Base-by-base conservation (phyloP, 1,284 basidiomycete species). In the Cutaneotrichosporon sp. region DNA sequence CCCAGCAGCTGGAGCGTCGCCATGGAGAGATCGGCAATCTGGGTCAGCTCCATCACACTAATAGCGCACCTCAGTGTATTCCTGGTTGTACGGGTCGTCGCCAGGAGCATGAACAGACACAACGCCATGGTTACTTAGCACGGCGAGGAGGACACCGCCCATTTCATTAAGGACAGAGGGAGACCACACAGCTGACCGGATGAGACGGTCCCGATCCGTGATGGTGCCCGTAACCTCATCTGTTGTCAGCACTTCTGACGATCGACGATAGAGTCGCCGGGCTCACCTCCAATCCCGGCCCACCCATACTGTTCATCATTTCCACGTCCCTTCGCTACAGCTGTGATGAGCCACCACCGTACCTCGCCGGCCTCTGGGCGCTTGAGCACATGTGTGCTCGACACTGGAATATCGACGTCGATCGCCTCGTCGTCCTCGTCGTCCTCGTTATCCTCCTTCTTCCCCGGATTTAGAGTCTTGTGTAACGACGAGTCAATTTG, bases 101-200 rank as follows among this genome's bases (percentile, higher is more conserved):
- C 55, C 51, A 2, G 71, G 68, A 2, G 62, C 60, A 43, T 65
- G 68, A 2, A 72, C 52, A 3, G 65, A 66, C 3, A 71, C 62
- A 20, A 68, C 66, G 19, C 57, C 53, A 11, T 49, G 43, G 19
- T 51, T 61, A 14, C 49, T 59, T 26, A 71, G 52, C 16, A 69
- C 53, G 0, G 61, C 68, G 4, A 74, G 38, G 5, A 72, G 38
- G 22, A 61, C 67, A n/a, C 68, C 67, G 22, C 34, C 51, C 1
- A 31, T 20, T 14, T 20, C 37, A 17, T 32, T 34, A 16, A 74
- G 33, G 4, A 66, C 68, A 0, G 70, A 66, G 0, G 71, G 68
- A 5, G 68, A 71, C 71, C 71, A 74, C 1, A 64, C 53, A 10
- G 66, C 67, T 12, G 55, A 39, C 43, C 62, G 57, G 2, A 63